phyloP scores from a whole-genome alignment of 108 stramenopile genomes.

The Schizochytrium sp. region DNA sequence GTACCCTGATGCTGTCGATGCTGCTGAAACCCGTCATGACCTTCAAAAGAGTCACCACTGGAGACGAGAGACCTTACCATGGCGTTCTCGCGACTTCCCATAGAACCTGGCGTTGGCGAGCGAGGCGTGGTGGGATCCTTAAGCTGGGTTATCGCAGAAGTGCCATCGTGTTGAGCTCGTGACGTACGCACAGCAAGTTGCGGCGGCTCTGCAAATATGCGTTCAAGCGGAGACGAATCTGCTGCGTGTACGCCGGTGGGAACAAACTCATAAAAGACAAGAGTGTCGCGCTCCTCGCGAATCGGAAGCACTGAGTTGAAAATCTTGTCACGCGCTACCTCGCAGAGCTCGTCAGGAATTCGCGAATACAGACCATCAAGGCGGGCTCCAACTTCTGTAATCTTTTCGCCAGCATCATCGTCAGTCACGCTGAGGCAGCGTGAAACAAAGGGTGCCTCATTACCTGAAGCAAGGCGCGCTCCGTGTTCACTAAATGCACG shows the following conservation, averaged over 20 bases:
- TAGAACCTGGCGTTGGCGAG: conserved; percentile 40
- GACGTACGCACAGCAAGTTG: background rate
- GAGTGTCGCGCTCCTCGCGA: conserved; percentile 54
- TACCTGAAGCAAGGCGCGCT: conserved; percentile 21
- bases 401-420: conserved; percentile 6
- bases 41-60: background rate
- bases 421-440: conserved; percentile 58
- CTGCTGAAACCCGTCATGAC: conserved; percentile 24
- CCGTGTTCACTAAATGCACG: background rate
- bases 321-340: conserved; percentile 30
- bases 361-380: conserved; percentile 55
- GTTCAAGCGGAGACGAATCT: conserved; percentile 40
- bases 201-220: conserved; percentile 56
- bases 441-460: conserved; percentile 19
- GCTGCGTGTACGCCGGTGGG: conserved; percentile 49
- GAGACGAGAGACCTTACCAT: conserved; percentile 38
- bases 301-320: conserved; percentile 54
- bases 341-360: conserved; percentile 56
- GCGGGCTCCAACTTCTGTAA: conserved; percentile 35
- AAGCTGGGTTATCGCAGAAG: background rate
- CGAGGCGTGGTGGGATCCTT: background rate
- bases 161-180: conserved; percentile 12
- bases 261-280: conserved; percentile 55
- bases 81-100: conserved; percentile 38
- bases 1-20: background rate